phyloP scores from a whole-genome alignment of 805 yeast species.

The Saccharomycopsis sp. region DNA sequence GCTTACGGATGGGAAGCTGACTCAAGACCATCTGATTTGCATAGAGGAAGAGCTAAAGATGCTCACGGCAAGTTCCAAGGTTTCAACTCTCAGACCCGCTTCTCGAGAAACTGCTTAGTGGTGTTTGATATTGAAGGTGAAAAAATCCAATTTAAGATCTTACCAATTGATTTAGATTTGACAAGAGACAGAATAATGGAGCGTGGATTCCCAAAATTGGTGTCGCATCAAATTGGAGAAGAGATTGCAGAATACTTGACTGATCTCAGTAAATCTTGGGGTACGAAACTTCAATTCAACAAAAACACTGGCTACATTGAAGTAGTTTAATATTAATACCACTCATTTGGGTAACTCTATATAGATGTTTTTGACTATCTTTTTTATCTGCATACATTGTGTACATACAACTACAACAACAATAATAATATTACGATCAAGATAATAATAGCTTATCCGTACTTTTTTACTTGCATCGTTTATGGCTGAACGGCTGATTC shows the following conservation, averaged over 20 bases:
- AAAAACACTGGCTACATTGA: constrained; percentile 24
- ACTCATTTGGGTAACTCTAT: no score
- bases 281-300: constrained; percentile 24
- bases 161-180: constrained; percentile 27
- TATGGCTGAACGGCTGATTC: no score
- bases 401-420: no score
- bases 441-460: no score
- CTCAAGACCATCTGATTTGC: constrained; percentile 28
- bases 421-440: no score
- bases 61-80: constrained; percentile 26
- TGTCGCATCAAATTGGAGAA: constrained; percentile 24
- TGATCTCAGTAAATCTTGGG: constrained; percentile 25
- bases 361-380: no score
- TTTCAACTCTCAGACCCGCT: constrained; percentile 25
- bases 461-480: no score
- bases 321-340: constrained; percentile 1
- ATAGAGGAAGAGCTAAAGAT: constrained; percentile 26
- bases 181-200: constrained; percentile 24
- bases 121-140: constrained; percentile 24
- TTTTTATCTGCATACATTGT: no score
- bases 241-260: constrained; percentile 25
- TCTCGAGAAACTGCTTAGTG: constrained; percentile 27
- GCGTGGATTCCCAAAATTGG: constrained; percentile 27
- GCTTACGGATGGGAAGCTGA: constrained; percentile 24
- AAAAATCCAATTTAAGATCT: constrained; percentile 22